Conservation (phyloP, 768 basidiomycete genomes). For the Amanita fuliginea region DNA sequence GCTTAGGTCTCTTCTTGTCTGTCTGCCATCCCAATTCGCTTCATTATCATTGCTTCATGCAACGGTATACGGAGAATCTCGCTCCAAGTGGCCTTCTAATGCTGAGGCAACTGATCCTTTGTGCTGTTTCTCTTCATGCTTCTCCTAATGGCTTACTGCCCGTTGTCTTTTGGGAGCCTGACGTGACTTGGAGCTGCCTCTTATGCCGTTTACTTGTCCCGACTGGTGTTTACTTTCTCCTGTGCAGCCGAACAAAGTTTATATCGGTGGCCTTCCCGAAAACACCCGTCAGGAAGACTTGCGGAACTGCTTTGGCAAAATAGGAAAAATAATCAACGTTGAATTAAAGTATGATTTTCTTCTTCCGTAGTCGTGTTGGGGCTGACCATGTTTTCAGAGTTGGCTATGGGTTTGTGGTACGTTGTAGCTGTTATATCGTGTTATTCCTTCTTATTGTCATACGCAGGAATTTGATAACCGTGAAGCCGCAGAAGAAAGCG, state of each 20-base stretch:
- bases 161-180: conserved; percentile 25
- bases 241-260: conserved; percentile 87
- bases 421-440: conserved; percentile 16
- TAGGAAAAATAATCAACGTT: conserved; percentile 63
- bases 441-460: conserved; percentile 4
- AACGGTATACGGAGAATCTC: conserved; percentile 9
- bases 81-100: conserved; percentile 25
- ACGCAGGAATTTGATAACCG: conserved; percentile 71
- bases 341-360: conserved; percentile 64
- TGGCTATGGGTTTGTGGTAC: conserved; percentile 85
- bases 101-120: conserved; percentile 25
- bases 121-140: conserved; percentile 24
- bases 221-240: conserved; percentile 61
- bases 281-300: conserved; percentile 80
- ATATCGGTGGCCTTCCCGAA: conserved; percentile 83
- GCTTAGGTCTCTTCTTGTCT: conserved; percentile 58
- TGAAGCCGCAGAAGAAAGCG: conserved; percentile 78
- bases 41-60: conserved; percentile 6
- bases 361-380: conserved; percentile 4
- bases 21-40: conserved; percentile 9
- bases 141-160: conserved; percentile 22
- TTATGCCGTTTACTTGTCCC: conserved; percentile 37
- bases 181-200: conserved; percentile 26
- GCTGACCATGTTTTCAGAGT: conserved; percentile 31
- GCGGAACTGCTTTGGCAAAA: conserved; percentile 78